Base-by-base conservation (phyloP, 1,284 basidiomycete genomes). In the Vanrija sp. region DNA sequence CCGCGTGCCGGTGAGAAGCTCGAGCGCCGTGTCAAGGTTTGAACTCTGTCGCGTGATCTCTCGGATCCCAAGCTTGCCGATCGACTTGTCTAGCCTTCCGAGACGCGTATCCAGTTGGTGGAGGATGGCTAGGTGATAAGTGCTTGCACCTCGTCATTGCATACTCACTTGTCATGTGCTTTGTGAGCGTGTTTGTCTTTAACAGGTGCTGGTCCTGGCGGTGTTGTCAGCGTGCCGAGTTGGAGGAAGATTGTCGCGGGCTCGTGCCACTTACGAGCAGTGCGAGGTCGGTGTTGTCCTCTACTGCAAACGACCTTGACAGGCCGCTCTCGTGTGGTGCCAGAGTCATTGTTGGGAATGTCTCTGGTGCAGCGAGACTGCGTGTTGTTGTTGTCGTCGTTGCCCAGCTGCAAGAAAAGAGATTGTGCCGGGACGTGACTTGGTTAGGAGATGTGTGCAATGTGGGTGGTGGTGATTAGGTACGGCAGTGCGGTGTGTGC, bases 271-370 rank as follows among this genome's bases (percentile, higher is more conserved):
- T 43, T 50, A 69, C 66, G 24, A 75, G 66, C 54, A 76, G 56
- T 4, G 71, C 72, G 6, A 76, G 58, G 55, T 76, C 73, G 12
- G 73, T 72, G 51, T 73, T 72, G 49, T 75, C 72, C 59, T 76
- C 71, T 66, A 76, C 73, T 23, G 54, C 49, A 14, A 56, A 25
- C 6, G 54, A 53, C 23, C 51, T 20, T 6, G 38, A 18, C n/a
- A 39, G n/a, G 38, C 38, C 38, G 19, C 38, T 20, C n/a, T 39
- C 38, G 38, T 39, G 38, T n/a, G 38, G 19, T n/a, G 38, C 19
- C 38, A 39, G n/a, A 10, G 38, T 20, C 38, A 39, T 39, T 15
- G n/a, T 39, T 15, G n/a, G 4, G 38, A n/a, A n/a, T n/a, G 19
- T 39, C 12, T 45, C 27, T 25, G 25, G 6, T 25, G 25, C n/a